Conservation (phyloP, 2,329 filamentous ascomycete genomes). For the Xenoacremonium recifei region DNA sequence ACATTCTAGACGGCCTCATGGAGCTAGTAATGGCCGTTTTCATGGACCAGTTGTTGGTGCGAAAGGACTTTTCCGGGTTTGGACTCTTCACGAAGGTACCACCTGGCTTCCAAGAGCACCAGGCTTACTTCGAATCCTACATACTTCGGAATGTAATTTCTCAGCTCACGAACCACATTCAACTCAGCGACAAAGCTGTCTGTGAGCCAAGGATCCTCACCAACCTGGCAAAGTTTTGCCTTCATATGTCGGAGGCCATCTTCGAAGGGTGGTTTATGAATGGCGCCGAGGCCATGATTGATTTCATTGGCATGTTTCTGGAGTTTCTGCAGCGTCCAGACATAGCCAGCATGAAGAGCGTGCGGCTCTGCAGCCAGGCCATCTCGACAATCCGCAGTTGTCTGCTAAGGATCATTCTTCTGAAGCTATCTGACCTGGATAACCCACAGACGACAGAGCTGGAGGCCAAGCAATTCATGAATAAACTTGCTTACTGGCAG, state of each 20-base stretch:
- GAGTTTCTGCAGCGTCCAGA: slow-evolving; percentile 89
- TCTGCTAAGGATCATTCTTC: slow-evolving; percentile 75
- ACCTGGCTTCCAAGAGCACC: slow-evolving; percentile 89
- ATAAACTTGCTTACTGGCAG: slow-evolving; percentile 93
- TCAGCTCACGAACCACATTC: slow-evolving; percentile 67
- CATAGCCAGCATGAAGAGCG: slow-evolving; percentile 76
- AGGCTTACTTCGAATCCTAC: slow-evolving; percentile 93
- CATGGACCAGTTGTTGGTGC: slow-evolving; percentile 77
- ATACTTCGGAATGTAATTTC: slow-evolving; percentile 73
- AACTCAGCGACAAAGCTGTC: slow-evolving; percentile 68
- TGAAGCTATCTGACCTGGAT: slow-evolving; percentile 82
- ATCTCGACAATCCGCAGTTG: slow-evolving; percentile 73
- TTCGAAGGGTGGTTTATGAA: slow-evolving; percentile 97
- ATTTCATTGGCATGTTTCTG: slow-evolving; percentile 80
- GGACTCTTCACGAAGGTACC: slow-evolving; percentile 84
- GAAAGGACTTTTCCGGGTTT: slow-evolving; percentile 90
- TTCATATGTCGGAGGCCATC: slow-evolving; percentile 83
- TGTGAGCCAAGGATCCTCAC: slow-evolving; percentile 81
- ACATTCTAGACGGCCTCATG: slow-evolving; percentile 72
- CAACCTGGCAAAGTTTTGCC: slow-evolving; percentile 78
- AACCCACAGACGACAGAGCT: slow-evolving; percentile 56
- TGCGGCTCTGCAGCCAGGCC: slow-evolving; percentile 86
- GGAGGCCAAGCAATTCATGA: slow-evolving; percentile 70
- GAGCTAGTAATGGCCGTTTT: slow-evolving; percentile 80
- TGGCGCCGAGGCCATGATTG: slow-evolving; percentile 77